Conservation (phyloP, 2,329 filamentous ascomycete genomes). For the Aspergillus bombycis region DNA sequence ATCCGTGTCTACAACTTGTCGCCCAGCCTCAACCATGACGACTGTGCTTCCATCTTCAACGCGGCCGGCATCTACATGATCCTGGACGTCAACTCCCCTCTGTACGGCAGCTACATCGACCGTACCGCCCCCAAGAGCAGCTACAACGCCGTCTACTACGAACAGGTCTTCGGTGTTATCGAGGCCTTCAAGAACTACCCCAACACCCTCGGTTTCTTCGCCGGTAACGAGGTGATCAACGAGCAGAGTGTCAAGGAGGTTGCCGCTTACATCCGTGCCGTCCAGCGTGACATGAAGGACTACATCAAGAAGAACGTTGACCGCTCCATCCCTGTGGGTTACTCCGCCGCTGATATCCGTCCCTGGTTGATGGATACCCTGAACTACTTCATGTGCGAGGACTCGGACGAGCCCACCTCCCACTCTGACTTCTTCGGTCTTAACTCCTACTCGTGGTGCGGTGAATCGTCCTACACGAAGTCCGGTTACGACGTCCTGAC, state of each 20-base stretch:
- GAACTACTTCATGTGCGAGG: conserved; percentile 63
- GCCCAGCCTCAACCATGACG: conserved; percentile 61
- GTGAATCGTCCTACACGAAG: conserved; percentile 57
- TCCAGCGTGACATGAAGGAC: conserved; percentile 69
- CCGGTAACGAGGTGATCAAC: conserved; percentile 71
- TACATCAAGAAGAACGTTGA: conserved; percentile 64
- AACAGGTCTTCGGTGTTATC: conserved; percentile 64
- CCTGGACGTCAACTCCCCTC: conserved; percentile 66
- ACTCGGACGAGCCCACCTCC: conserved; percentile 53
- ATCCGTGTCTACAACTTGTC: conserved; percentile 68
- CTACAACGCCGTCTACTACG: conserved; percentile 60
- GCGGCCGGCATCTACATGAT: conserved; percentile 68
- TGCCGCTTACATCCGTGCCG: conserved; percentile 62
- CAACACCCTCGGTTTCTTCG: conserved; percentile 68
- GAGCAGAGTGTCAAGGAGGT: conserved; percentile 57
- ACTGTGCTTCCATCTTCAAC: conserved; percentile 68
- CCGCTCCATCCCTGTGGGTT: conserved; percentile 67
- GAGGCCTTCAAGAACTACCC: conserved; percentile 69
- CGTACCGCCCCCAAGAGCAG: conserved; percentile 57
- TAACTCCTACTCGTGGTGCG: conserved; percentile 72
- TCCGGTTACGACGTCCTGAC: conserved; percentile 62
- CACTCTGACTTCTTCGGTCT: conserved; percentile 67
- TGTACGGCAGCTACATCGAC: conserved; percentile 60
- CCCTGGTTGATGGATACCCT: conserved; percentile 63
- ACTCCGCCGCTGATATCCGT: conserved; percentile 68